Evolutionary conservation across 768 basidiomycete genomes (phyloP), one percentile per base, ranked within the genome.

Genomic region (Tricholomella constricta): DNA sequence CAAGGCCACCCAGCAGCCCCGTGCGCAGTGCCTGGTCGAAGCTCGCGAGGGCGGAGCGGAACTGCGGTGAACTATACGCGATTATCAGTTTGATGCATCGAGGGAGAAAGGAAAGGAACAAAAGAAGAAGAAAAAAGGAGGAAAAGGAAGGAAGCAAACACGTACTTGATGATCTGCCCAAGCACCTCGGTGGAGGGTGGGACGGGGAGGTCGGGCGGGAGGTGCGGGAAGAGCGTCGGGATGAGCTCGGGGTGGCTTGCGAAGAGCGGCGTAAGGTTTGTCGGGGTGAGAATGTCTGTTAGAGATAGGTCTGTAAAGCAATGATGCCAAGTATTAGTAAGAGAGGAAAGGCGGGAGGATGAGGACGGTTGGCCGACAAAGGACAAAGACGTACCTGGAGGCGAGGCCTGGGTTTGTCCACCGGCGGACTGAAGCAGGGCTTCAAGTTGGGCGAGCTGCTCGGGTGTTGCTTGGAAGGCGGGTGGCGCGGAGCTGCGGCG

Each of bases 11-110:
- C 2, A 94, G 72, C 45, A 92, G 69, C 7, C 94, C 94, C 0
- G 89, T 94, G 45, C 86, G 75, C 49, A 97, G 74, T 6, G 92
- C 94, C 63, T 88, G 85, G 65, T 97, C 94, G 42, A 97, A 80
- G 65, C 81, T 89, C 2, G 81, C 74, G 17, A 94, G 89, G 1
- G 90, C 87, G 5, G 82, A 73, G 54, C 88, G 86, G 72, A 95
- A 94, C 61, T 90, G 93, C 0, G 91, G 88, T 1, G 89, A 90
- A 54, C 80, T 82, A 51, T 2, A 40, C n/a, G 29, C 48, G 31
- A 37, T 37, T 15, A 32, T 27, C 12, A 45, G 14, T 42, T n/a
- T 48, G 14, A 53, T 38, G 23, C 23, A 48, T 45, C 12, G 38
- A 26, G 17, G 40, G 40, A 22, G 48, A 43, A 40, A 47, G 38